These are phyloP conservation scores for Chiua virens DNA, from an alignment of 768 basidiomycete genomes.

Conservation along the genomic window DNA sequence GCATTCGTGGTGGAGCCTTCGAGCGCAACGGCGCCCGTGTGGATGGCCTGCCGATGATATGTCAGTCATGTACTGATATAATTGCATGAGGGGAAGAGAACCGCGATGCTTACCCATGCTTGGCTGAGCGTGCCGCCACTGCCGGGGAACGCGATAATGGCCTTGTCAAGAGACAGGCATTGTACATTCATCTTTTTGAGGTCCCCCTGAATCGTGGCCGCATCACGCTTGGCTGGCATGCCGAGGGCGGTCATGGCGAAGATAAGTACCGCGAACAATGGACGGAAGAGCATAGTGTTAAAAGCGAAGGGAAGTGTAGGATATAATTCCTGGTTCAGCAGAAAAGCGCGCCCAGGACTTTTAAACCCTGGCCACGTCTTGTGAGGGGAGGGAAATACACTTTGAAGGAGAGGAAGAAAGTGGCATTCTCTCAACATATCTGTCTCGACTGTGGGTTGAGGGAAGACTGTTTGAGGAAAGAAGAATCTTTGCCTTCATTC, in stretches of 20 bases:
- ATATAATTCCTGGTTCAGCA: background rate
- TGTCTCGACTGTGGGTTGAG: too few relatives aligned
- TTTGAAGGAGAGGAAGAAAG: too few relatives aligned
- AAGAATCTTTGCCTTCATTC: too few relatives aligned
- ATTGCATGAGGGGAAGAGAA: background rate
- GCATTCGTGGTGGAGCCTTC: accelerated
- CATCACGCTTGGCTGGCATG: slow-evolving; percentile 9
- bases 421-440: too few relatives aligned
- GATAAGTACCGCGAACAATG: slow-evolving; percentile 8
- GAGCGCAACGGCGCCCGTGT: accelerated
- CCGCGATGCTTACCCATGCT: background rate
- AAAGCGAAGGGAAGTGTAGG: background rate
- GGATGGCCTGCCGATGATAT: background rate
- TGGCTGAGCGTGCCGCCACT: accelerated
- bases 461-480: too few relatives aligned
- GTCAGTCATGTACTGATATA: too few relatives aligned
- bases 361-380: slow-evolving; percentile 3
- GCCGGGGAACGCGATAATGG: background rate
- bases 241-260: slow-evolving; percentile 12
- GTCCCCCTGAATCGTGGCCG: background rate
- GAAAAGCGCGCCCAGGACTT: background rate
- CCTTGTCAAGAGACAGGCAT: background rate
- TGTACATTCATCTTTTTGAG: accelerated
- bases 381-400: background rate
- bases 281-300: slow-evolving; percentile 9